Conservation (phyloP, 2,329 filamentous ascomycete species). For the Xylaria sp. region DNA sequence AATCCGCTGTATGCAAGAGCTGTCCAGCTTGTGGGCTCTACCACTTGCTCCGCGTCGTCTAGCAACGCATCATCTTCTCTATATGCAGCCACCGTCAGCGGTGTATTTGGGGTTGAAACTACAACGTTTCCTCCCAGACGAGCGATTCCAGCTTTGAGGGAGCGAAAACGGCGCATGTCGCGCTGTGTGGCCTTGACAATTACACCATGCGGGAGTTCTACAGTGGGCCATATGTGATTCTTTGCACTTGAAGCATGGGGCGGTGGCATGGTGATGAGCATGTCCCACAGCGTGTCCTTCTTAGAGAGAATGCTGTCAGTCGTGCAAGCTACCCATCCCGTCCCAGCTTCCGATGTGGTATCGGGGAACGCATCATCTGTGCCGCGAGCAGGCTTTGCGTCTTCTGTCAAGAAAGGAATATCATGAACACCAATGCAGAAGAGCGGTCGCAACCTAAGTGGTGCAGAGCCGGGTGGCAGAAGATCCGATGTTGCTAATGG, state of each 20-base stretch:
- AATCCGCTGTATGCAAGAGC: conserved; percentile 81
- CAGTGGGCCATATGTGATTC: conserved; percentile 74
- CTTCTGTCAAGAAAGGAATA: conserved; percentile 75
- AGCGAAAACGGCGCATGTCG: conserved; percentile 79
- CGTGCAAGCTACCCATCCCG: conserved; percentile 92
- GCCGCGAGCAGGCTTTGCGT: conserved; percentile 56
- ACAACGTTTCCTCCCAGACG: conserved; percentile 46
- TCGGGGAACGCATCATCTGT: conserved; percentile 36
- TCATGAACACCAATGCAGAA: conserved; percentile 95
- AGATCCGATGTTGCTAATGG: conserved; percentile 74
- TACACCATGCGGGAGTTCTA: conserved; percentile 69
- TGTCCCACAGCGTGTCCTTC: conserved; percentile 86
- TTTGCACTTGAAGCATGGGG: conserved; percentile 61
- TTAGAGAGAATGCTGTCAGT: conserved; percentile 91
- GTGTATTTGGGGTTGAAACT: conserved; percentile 31
- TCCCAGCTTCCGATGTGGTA: conserved; percentile 53
- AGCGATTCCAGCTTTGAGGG: conserved; percentile 68
- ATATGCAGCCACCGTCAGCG: conserved; percentile 24
- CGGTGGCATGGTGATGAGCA: conserved; percentile 82
- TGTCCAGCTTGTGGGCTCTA: conserved; percentile 71
- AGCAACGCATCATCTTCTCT: conserved; percentile 31
- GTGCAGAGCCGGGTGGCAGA: conserved; percentile 66
- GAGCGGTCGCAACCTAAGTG: conserved; percentile 76
- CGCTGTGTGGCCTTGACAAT: conserved; percentile 86
- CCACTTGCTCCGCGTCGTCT: conserved; percentile 47